A percentile compares a stretch with the other conserved stretches of the same genome.
These are phyloP conservation scores for Novymonas esmeraldas DNA, from an alignment of 208 protist species.

Conservation along the genomic window DNA sequence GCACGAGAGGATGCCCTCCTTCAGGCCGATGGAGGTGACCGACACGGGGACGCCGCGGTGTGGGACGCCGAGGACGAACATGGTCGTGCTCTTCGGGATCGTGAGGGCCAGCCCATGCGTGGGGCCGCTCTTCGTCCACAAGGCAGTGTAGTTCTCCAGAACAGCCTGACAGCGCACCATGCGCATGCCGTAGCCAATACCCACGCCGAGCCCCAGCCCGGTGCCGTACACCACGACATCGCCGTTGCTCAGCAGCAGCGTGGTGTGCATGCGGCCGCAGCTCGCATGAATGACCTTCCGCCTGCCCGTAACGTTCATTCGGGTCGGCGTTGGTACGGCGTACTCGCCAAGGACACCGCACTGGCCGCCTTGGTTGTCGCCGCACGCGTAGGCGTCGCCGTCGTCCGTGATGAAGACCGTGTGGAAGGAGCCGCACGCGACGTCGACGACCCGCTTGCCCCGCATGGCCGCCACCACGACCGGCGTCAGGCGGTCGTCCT, in stretches of 20 bases:
- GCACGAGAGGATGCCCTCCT: constrained; percentile 72
- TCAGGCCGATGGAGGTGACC: constrained; percentile 44
- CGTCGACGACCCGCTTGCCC: constrained; percentile 50
- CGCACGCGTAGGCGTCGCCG: constrained; percentile 67
- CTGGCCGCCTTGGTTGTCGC: constrained; percentile 82
- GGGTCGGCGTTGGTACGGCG: constrained; percentile 38
- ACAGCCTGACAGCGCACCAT: constrained; percentile 63
- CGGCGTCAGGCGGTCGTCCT: constrained; percentile 47
- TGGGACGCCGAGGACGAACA: constrained; percentile 66
- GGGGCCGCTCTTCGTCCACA: constrained; percentile 52
- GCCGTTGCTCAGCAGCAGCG: constrained; percentile 59
- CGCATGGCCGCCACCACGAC: constrained; percentile 38
- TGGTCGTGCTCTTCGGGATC: constrained; percentile 58
- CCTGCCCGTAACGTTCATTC: constrained; percentile 43
- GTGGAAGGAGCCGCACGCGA: constrained; percentile 83
- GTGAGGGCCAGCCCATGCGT: constrained; percentile 72
- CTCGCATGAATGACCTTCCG: constrained; percentile 56
- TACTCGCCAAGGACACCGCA: constrained; percentile 69
- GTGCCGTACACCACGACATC: constrained; percentile 77
- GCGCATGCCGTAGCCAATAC: constrained; percentile 66
- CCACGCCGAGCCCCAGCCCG: constrained; percentile 66
- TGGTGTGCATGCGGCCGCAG: constrained; percentile 78
- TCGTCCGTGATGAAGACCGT: constrained; percentile 63
- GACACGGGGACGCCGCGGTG: constrained; percentile 57
- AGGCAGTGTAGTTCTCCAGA: constrained; percentile 67